phyloP scores from a whole-genome alignment of 2,329 filamentous ascomycete species.

The Stachybotrys elegans region DNA sequence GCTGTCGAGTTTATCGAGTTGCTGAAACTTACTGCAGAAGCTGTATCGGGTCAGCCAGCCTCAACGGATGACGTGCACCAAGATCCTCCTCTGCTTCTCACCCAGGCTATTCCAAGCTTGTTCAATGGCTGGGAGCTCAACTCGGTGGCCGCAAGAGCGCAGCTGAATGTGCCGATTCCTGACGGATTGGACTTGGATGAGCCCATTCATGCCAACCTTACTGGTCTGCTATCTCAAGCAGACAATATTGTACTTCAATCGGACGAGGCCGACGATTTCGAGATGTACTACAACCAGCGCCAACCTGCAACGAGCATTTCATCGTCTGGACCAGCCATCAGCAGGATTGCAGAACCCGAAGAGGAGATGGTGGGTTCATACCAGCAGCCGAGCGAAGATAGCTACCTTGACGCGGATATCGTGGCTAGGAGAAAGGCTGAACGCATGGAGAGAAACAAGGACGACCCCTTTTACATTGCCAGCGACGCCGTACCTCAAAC shows the following conservation, averaged over 20 bases:
- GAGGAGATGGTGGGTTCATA: constrained; percentile 50
- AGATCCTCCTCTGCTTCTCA: constrained; percentile 77
- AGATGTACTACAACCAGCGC: constrained; percentile 58
- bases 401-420: constrained; percentile 67
- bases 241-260: constrained; percentile 43
- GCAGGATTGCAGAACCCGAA: constrained; percentile 44
- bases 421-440: constrained; percentile 70
- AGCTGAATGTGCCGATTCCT: constrained; percentile 79
- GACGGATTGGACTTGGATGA: constrained; percentile 72
- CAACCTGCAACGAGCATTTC: constrained; percentile 46
- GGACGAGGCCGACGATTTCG: constrained; percentile 62
- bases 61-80: constrained; percentile 48
- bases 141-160: constrained; percentile 77
- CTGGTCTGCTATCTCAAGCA: constrained; percentile 57
- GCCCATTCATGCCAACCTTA: constrained; percentile 73
- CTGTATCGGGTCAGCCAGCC: constrained; percentile 61
- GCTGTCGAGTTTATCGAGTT: constrained; percentile 90
- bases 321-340: constrained; percentile 49
- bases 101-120: constrained; percentile 82
- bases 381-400: constrained; percentile 57
- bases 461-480: constrained; percentile 93
- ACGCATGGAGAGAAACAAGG: constrained; percentile 74
- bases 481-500: constrained; percentile 51
- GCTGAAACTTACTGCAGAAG: constrained; percentile 80
- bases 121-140: constrained; percentile 87